Evolutionary conservation across 1,284 basidiomycete genomes (phyloP), one percentile per base, ranked within the genome.

Genomic region (Ceraceosorus guamensis): DNA sequence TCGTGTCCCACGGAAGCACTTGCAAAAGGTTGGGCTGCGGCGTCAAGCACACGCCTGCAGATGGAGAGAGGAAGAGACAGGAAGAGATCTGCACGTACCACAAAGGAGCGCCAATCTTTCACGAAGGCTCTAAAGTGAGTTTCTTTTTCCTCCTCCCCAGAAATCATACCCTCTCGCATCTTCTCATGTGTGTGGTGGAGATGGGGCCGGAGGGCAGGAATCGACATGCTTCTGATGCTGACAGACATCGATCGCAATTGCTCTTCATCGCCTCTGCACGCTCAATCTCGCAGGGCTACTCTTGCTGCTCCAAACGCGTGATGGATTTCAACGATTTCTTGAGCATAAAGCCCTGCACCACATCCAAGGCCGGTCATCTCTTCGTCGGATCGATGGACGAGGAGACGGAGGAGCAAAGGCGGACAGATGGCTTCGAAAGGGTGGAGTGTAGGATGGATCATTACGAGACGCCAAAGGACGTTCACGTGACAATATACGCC

Each of bases 271-370:
- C 46, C n/a, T n/a, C n/a, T n/a, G n/a, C n/a, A n/a, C n/a, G n/a
- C n/a, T n/a, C n/a, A n/a, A n/a, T n/a, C n/a, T 35, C 14, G 0
- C 39, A 59, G 50, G 72, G 72, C 48, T 75, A 69, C 60, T 60
- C 70, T 2, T 76, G 73, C 56, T 76, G 73, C 62, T 71, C 71
- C 52, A 63, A 65, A 35, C 63, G 71, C 14, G 72, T 75, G 18
- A 61, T 76, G 37, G 69, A 76, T 48, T 76, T 76, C 50, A 62
- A 66, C 55, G 73, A 76, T 48, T 76, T 76, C 48, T 51, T 76
- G 33, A 64, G 61, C 46, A 76, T 76, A 47, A 63, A 64, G 57
- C 69, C 69, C 8, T 76, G 73, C 53, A 67, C 67, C 16, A 50
- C 41, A 31, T 58, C 73, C 5, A 54, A 57, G 44, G 59, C 58